Conservation (phyloP, 2,329 filamentous ascomycete species). For the Thielaviopsis musarum region DNA sequence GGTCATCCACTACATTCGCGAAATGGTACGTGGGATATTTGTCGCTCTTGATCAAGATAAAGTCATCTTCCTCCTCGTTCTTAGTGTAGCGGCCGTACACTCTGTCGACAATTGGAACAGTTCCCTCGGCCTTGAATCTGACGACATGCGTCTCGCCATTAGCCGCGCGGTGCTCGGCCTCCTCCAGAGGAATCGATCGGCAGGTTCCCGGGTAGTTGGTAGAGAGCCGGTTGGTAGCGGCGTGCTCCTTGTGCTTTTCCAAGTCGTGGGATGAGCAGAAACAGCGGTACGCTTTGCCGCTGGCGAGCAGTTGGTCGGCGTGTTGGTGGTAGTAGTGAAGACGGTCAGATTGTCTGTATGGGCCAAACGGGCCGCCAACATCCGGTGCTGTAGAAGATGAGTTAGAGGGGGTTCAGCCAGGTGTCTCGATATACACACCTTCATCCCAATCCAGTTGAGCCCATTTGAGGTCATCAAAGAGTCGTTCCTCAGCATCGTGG, state of each 20-base stretch:
- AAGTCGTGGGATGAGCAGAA: constrained; percentile 69
- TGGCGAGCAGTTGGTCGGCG: constrained; percentile 48
- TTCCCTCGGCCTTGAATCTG: constrained; percentile 46
- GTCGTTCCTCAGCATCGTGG: constrained; percentile 55
- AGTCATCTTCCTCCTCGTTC: constrained; percentile 50
- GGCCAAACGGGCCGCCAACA: constrained; percentile 63
- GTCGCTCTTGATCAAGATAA: constrained; percentile 80
- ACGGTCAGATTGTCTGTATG: constrained; percentile 61
- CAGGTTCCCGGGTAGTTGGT: constrained; percentile 49
- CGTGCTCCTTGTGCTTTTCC: constrained; percentile 45
- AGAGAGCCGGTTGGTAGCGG: constrained; percentile 32
- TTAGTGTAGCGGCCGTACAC: constrained; percentile 57
- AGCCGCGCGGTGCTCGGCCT: constrained; percentile 54
- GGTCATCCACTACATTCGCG: constrained; percentile 92
- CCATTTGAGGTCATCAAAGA: constrained; percentile 74
- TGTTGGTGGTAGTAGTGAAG: constrained; percentile 56
- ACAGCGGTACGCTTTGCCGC: constrained; percentile 73
- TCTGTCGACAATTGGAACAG: constrained; percentile 35
- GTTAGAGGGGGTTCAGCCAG: constrained; percentile 13
- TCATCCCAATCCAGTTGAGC: constrained; percentile 87
- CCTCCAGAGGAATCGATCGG: constrained; percentile 42
- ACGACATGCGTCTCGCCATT: constrained; percentile 59
- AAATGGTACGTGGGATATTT: constrained; percentile 92
- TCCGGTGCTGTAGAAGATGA: constrained; percentile 48
- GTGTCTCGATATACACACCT: constrained; percentile 28